Evolutionary conservation across 148 eudicot species (phyloP), one percentile per base, ranked within the genome.

Genomic region (Diospyros lotus): DNA sequence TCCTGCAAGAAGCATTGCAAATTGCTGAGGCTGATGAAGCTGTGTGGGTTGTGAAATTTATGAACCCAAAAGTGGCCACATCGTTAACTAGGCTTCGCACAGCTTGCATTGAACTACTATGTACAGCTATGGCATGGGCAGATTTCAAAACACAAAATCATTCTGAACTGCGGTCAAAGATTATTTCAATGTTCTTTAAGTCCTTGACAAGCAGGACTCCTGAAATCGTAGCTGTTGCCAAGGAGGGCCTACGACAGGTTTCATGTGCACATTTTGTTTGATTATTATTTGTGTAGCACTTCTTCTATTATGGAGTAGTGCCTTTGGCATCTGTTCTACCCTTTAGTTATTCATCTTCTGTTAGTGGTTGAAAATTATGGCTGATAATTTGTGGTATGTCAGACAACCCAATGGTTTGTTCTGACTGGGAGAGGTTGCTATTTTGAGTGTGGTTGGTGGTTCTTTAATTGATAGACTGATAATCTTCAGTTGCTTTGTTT

Each of bases 41-140:
- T 38, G 90, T 85, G 69, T 92, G 98, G 98, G 90, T 75, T 75
- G 96, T 88, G 77, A 95, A 93, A 80, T 90, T 73, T 86, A 87
- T 95, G 91, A 95, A 89, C 77, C 91, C 99, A 60, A 95, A 93
- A 86, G 87, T 91, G 69, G 94, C 95, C 38, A 83, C 88, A 51
- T 89, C 99, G 17, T 86, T 92, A 76, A 89, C 83, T 82, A 95
- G 89, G 81, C 94, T 95, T 52, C 92, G 97, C 64, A 95, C 99
- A 46, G 90, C 94, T 83, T 95, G 97, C 86, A 95, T 95, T 82
- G 99, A 95, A 83, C 83, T 95, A 56, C 83, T 95, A 59, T 95
- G 99, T 82, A 95, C 99, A 63, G 97, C 99, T 71, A 95, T 95
- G 99, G 91, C 97, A 52, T 95, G 99, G 97, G 79, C 96, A 72